A percentile compares a stretch with the other conserved stretches of the same genome.
Evolutionary conservation across 371 early-diverging fungal genomes (phyloP).

Genomic region (Saksenaea oblongispora): DNA sequence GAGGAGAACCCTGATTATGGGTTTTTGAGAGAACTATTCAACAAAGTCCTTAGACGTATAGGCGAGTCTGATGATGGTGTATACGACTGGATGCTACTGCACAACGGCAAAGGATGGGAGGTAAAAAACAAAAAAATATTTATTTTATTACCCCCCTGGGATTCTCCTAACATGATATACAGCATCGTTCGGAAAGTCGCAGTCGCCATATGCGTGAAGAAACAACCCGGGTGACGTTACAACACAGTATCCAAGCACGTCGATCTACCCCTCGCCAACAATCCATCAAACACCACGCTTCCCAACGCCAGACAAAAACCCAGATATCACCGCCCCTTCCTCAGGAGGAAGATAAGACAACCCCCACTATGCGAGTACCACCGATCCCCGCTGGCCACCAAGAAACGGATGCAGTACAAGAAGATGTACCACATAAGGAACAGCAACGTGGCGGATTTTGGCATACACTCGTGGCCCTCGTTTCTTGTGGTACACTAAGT

Average conservation of each 20-base stretch:
- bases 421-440: conserved; percentile 3
- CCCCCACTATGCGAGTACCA: conserved; percentile 6
- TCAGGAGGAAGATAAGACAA: background rate
- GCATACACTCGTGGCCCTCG: conserved; percentile 25
- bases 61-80: conserved; percentile 82
- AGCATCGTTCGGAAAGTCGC: conserved; percentile 5
- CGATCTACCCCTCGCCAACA: background rate
- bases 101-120: conserved; percentile 60
- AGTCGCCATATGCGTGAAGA: conserved; percentile 3
- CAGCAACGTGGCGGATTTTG: conserved; percentile 22
- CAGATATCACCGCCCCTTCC: conserved; percentile 1
- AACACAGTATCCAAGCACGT: conserved; percentile 2
- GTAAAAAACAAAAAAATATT: conserved; percentile 10
- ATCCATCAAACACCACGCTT: conserved; percentile 5
- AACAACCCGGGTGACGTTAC: conserved; percentile 1
- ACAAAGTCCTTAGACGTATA: conserved; percentile 67
- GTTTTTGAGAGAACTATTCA: conserved; percentile 77
- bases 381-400: conserved; percentile 4
- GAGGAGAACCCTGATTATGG: conserved; percentile 95
- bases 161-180: background rate
- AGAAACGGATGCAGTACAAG: background rate
- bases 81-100: conserved; percentile 86
- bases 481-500: conserved; percentile 23
- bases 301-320: conserved; percentile 3
- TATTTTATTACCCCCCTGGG: background rate